These are phyloP conservation scores for Brachypodium distachyon DNA, from an alignment of 202 grass and related monocot species.

Conservation along the genomic window DNA sequence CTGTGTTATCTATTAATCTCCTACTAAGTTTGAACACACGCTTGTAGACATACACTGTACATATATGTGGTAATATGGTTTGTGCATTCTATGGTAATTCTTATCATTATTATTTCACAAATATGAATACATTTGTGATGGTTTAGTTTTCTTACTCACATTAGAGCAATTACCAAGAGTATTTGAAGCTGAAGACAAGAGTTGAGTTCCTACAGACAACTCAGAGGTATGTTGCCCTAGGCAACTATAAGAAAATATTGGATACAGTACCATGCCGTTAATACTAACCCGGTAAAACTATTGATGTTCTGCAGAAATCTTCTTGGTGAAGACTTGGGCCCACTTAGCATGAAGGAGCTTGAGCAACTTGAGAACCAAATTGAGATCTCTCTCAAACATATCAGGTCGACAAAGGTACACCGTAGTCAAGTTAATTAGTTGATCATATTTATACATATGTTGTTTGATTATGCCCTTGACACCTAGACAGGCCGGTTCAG, in stretches of 20 bases:
- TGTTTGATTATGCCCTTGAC: background rate
- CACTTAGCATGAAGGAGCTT: slow-evolving; percentile 44
- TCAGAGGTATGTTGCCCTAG: slow-evolving; percentile 46
- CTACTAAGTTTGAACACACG: background rate
- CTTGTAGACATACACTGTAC: background rate
- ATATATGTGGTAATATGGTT: background rate
- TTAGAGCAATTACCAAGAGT: slow-evolving; percentile 65
- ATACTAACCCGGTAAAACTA: background rate
- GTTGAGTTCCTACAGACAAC: slow-evolving; percentile 55
- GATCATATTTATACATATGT: background rate
- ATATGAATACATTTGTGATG: too few species aligned
- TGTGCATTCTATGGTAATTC: background rate
- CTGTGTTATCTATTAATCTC: background rate
- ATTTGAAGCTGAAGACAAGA: slow-evolving; percentile 54
- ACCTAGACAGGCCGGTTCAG: background rate
- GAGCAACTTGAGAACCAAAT: slow-evolving; percentile 63
- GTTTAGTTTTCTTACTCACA: background rate
- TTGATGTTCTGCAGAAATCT: slow-evolving; percentile 46
- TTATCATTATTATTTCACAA: background rate
- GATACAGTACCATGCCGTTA: background rate
- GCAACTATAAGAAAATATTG: background rate
- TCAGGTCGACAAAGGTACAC: slow-evolving; percentile 53
- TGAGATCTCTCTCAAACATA: slow-evolving; percentile 63
- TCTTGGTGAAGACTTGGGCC: slow-evolving; percentile 70
- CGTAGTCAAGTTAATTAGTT: background rate